Conservation (phyloP, 1,284 basidiomycete species). For the Xerocomus minutiporus region DNA sequence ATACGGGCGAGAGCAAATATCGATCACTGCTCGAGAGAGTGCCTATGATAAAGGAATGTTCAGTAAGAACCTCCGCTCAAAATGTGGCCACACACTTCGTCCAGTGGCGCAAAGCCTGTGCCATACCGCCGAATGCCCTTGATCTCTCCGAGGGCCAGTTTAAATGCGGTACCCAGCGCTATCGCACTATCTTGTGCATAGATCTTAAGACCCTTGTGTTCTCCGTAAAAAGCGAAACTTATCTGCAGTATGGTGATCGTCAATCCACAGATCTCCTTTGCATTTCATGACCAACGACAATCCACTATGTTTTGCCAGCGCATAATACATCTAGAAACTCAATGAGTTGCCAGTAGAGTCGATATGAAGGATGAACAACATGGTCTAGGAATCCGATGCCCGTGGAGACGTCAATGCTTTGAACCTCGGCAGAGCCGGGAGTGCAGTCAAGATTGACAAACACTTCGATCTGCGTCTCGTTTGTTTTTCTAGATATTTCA, state of each 20-base stretch:
- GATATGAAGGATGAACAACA: conserved; percentile 44
- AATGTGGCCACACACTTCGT: conserved; percentile 64
- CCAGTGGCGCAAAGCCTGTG: conserved; percentile 93
- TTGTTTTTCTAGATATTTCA: conserved; percentile 80
- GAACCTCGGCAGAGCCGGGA: conserved; percentile 58
- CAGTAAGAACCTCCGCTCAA: conserved; percentile 7
- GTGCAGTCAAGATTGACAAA: conserved; percentile 79
- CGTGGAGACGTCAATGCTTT: conserved; percentile 84
- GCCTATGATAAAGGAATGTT: conserved; percentile 50
- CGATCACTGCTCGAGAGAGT: conserved; percentile 91
- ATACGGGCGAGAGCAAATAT: conserved; percentile 96
- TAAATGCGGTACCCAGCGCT: conserved; percentile 92
- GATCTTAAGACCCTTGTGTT: conserved; percentile 15
- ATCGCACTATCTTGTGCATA: conserved; percentile 85
- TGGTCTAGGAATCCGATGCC: conserved; percentile 99
- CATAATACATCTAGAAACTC: conserved; percentile 82
- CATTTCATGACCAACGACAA: conserved; percentile 89
- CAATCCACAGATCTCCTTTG: conserved; percentile 94
- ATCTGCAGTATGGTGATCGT: conserved; percentile 99
- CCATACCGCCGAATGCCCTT: conserved; percentile 95
- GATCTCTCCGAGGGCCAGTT: conserved; percentile 91
- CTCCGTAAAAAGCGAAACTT: conserved; percentile 38
- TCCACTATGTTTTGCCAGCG: conserved; percentile 90
- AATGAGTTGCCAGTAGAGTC: conserved; percentile 7
- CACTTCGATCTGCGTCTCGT: conserved; percentile 89